Conservation (phyloP, 2,329 filamentous ascomycete genomes). For the Dothistroma pini region DNA sequence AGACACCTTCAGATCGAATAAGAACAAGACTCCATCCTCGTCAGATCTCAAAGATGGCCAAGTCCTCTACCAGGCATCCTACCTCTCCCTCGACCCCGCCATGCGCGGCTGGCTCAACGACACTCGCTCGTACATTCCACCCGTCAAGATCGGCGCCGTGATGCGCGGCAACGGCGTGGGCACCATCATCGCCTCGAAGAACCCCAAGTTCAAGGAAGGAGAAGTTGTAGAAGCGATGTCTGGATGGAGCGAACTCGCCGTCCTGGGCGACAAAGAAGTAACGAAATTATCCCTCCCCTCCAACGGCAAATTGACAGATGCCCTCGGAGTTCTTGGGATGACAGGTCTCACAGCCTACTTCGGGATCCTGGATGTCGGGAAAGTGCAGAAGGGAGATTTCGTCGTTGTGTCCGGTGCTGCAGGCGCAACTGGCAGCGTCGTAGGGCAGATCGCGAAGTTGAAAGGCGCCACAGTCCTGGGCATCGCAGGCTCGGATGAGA, state of each 20-base stretch:
- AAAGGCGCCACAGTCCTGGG: conserved; percentile 63
- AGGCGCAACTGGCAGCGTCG: conserved; percentile 72
- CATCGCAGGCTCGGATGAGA: conserved; percentile 63
- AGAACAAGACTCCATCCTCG: conserved; percentile 18
- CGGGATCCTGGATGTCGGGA: conserved; percentile 65
- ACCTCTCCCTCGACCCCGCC: conserved; percentile 53
- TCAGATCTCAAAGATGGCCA: conserved; percentile 35
- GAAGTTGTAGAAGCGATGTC: conserved; percentile 34
- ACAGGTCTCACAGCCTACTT: conserved; percentile 75
- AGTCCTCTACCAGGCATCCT: conserved; percentile 47
- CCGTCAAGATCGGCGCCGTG: conserved; percentile 41
- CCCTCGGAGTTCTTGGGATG: conserved; percentile 47
- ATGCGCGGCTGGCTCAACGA: conserved; percentile 50
- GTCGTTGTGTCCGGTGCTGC: conserved; percentile 76
- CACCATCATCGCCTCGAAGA: conserved; percentile 38
- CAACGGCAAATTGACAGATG: conserved; percentile 26
- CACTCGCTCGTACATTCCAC: conserved; percentile 45
- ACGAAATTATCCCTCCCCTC: conserved; percentile 24
- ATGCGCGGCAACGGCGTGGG: conserved; percentile 40
- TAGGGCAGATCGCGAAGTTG: conserved; percentile 73
- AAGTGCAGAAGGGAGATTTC: conserved; percentile 65
- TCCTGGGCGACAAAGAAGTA: conserved; percentile 30
- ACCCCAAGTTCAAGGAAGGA: conserved; percentile 32
- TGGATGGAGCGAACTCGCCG: conserved; percentile 43
- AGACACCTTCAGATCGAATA: conserved; percentile 24